Base-by-base conservation (phyloP, 2,329 filamentous ascomycete genomes). In the Sordariomycetes sp. region DNA sequence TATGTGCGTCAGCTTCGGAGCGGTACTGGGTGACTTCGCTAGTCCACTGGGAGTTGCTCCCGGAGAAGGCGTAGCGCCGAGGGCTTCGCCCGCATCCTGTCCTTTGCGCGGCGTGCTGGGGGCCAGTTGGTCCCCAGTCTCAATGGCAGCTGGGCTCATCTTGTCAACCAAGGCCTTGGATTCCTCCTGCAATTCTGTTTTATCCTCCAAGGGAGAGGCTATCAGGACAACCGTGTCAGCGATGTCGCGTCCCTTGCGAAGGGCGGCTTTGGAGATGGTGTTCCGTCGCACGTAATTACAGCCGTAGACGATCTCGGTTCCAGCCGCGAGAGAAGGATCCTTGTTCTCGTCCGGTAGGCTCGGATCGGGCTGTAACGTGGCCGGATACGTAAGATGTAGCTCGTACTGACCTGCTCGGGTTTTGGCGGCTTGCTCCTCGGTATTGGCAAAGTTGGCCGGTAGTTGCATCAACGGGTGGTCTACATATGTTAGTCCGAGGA, bases 341-440 rank as follows among this genome's bases (percentile, higher is more conserved):
- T 39, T 25, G 55, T 56, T 52, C 55, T 56, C 55, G 55, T 52
- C 55, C 28, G n/a, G 28, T 13, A 56, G 50, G 17, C 39, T 52
- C 28, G 20, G 48, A 52, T 48, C 48, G 28, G 55, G 28, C 45
- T 56, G 54, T 32, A 56, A 15, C 55, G 48, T 52, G 20, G 36
- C 42, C 55, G 55, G 55, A 52, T 56, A 56, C 48, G 55, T 34
- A 48, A 56, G 35, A 42, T 35, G 35, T 24, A 73, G 79, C 62
- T 79, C 74, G 63, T 76, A 80, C 65, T 77, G 69, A 71, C 74
- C 74, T 68, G 71, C 69, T 60, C 72, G 66, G 64, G 78, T 75
- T 61, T 68, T 72, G 55, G 67, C 64, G 54, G 75, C 66, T 58
- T 74, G 71, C 52, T 68, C 62, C 59, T 63, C 61, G 59, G 64